phyloP scores from a whole-genome alignment of 2,329 filamentous ascomycete genomes.

The Annulohypoxylon truncatum region DNA sequence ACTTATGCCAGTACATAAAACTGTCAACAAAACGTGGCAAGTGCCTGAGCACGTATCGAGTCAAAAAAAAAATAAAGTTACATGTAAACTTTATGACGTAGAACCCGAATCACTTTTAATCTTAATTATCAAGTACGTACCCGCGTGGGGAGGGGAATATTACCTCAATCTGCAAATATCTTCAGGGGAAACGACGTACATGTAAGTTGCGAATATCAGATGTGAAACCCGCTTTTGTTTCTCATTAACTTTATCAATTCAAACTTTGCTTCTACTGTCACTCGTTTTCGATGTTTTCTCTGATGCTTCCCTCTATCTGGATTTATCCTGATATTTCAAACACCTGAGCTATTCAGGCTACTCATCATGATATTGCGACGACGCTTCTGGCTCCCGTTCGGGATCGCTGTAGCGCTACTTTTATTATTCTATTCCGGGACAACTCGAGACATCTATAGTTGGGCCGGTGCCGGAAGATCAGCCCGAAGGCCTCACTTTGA shows the following conservation, averaged over 20 bases:
- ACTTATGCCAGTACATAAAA: neutral
- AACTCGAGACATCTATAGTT: slow-evolving; percentile 2
- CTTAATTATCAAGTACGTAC: slow-evolving; percentile 20
- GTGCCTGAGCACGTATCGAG: neutral
- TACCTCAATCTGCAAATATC: slow-evolving; percentile 20
- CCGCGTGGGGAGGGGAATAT: slow-evolving; percentile 19
- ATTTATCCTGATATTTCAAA: slow-evolving; percentile 11
- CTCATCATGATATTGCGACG: slow-evolving; percentile 32
- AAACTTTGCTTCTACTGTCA: neutral
- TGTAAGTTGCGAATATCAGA: slow-evolving; percentile 2
- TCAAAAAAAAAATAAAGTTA: neutral
- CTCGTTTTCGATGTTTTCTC: slow-evolving; percentile 16
- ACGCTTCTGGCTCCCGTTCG: slow-evolving; percentile 32
- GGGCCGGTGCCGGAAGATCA: slow-evolving; percentile 10
- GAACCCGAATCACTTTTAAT: slow-evolving; percentile 4
- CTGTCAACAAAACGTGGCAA: neutral
- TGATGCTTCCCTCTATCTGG: neutral
- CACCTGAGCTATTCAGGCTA: neutral
- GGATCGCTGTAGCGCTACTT: slow-evolving; percentile 21
- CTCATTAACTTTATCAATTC: neutral
- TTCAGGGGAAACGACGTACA: slow-evolving; percentile 18
- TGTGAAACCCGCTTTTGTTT: slow-evolving; percentile 7
- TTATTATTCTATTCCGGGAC: slow-evolving; percentile 34
- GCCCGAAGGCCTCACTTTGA: slow-evolving; percentile 13
- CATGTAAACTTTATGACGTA: neutral